Percentiles rank a stretch among this genome's conserved stretches.
Evolutionary conservation across 2,329 filamentous ascomycete genomes (phyloP).

Genomic region (Harringtonia aguacate): DNA sequence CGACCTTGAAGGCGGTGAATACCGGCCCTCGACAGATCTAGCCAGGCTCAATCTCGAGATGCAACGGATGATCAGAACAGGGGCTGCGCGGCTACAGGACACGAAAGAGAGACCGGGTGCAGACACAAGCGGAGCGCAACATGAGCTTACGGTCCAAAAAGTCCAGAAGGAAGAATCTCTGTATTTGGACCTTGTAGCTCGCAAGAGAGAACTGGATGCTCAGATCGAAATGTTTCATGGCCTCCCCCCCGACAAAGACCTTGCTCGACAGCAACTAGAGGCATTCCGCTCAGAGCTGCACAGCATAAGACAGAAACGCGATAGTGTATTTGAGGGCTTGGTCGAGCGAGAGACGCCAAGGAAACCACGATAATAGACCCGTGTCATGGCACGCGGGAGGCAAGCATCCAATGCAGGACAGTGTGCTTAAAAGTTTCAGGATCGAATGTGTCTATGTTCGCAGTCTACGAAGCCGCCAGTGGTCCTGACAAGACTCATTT

Average conservation of each 20-base stretch:
- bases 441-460: too few species aligned
- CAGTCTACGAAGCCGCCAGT: too few species aligned
- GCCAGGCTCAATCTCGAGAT: slow-evolving; percentile 64
- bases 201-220: slow-evolving; percentile 48
- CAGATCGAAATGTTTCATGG: slow-evolving; percentile 58
- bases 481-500: too few species aligned
- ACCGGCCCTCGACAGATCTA: slow-evolving; percentile 45
- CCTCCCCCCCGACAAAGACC: slow-evolving; percentile 58
- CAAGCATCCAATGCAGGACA: too few species aligned
- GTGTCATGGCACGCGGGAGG: too few species aligned
- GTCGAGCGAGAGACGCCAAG: slow-evolving; percentile 51
- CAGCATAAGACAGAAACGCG: slow-evolving; percentile 49
- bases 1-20: slow-evolving; percentile 33
- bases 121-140: slow-evolving; percentile 8
- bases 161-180: slow-evolving; percentile 47
- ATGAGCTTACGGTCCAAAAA: slow-evolving; percentile 45
- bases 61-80: slow-evolving; percentile 57
- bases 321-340: slow-evolving; percentile 64
- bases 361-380: slow-evolving; percentile 22
- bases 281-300: slow-evolving; percentile 53
- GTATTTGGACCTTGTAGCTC: slow-evolving; percentile 44
- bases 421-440: too few species aligned
- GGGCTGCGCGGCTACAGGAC: slow-evolving; percentile 57
- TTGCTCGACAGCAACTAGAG: slow-evolving; percentile 61
- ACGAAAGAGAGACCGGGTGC: slow-evolving; percentile 36